A percentile compares a stretch with the other conserved stretches of the same genome.
Conservation (phyloP, 2,329 filamentous ascomycete genomes). For the Cladophialophora yegresii region DNA sequence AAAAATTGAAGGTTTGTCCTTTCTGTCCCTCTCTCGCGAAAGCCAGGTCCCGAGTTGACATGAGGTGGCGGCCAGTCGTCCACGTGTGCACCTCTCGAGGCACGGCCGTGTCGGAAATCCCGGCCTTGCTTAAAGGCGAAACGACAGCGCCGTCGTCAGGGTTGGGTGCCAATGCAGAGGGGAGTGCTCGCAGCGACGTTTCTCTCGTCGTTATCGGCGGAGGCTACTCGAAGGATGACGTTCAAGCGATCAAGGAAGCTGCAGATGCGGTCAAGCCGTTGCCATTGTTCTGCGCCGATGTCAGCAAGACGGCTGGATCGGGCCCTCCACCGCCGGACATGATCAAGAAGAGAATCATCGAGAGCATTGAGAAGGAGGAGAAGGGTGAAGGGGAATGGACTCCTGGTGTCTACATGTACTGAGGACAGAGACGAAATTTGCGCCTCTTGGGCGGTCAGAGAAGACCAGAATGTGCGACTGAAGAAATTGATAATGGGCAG, state of each 20-base stretch:
- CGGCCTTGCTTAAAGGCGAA: conserved; percentile 28
- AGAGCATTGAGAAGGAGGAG: conserved; percentile 21
- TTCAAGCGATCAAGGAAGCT: conserved; percentile 23
- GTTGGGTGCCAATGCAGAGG: conserved; percentile 21
- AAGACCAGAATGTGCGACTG: neutral
- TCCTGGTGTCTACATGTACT: conserved; percentile 30
- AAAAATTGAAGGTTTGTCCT: conserved; percentile 25
- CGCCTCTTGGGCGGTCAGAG: neutral
- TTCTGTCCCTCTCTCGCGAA: neutral
- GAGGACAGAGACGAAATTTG: neutral
- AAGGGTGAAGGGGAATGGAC: conserved; percentile 19
- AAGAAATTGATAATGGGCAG: neutral
- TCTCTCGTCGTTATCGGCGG: conserved; percentile 29
- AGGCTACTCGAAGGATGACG: conserved; percentile 20
- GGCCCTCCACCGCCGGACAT: conserved; percentile 23
- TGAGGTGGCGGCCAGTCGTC: conserved; percentile 19
- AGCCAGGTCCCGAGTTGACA: neutral
- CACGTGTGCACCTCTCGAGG: conserved; percentile 23
- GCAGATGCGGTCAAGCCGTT: conserved; percentile 23
- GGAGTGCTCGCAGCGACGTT: conserved; percentile 16
- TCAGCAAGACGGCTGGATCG: conserved; percentile 22
- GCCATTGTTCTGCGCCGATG: conserved; percentile 27
- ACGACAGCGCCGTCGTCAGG: conserved; percentile 17
- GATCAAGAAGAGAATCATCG: conserved; percentile 29
- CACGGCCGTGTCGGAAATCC: conserved; percentile 27